These are phyloP conservation scores for Pyrenochaeta sp. DNA, from an alignment of 2,329 filamentous ascomycete species.

Conservation along the genomic window DNA sequence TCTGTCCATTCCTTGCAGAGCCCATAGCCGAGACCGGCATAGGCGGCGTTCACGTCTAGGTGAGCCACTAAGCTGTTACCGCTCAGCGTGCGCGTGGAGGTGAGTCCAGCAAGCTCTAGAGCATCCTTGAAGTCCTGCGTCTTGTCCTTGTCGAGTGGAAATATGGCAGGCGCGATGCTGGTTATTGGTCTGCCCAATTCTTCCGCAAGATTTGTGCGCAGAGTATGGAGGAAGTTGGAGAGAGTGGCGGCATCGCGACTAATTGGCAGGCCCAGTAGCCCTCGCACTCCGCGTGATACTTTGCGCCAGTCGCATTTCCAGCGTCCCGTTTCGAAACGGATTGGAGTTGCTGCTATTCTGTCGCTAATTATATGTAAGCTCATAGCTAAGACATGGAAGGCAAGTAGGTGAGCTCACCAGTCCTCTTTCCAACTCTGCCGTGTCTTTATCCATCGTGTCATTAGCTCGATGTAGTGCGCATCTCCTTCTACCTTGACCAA, in stretches of 20 bases:
- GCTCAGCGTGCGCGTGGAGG: constrained; percentile 5
- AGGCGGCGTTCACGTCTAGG: constrained; percentile 31
- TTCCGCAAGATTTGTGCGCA: constrained; percentile 24
- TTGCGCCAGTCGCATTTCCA: constrained; percentile 7
- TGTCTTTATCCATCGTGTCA: constrained; percentile 31
- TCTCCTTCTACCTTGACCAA: constrained; percentile 33
- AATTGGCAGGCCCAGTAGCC: constrained; percentile 16
- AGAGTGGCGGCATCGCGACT: constrained; percentile 26
- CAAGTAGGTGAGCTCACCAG: constrained; percentile 9
- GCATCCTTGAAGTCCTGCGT: constrained; percentile 26
- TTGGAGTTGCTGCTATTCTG: neutral
- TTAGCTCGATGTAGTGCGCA: constrained; percentile 31
- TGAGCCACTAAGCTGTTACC: constrained; percentile 7
- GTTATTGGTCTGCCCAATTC: constrained; percentile 19
- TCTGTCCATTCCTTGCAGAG: constrained; percentile 21
- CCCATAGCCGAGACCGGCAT: constrained; percentile 24
- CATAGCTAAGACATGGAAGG: neutral
- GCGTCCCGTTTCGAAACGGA: neutral
- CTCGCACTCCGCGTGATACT: constrained; percentile 13
- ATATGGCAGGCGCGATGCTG: constrained; percentile 25
- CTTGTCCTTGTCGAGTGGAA: constrained; percentile 20
- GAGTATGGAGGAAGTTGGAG: constrained; percentile 22
- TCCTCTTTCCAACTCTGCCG: constrained; percentile 9
- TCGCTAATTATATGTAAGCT: neutral
- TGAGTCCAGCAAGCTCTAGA: constrained; percentile 23